Evolutionary conservation across 164 flowering plant genomes (phyloP).

Genomic region (Liriodendron chinense): DNA sequence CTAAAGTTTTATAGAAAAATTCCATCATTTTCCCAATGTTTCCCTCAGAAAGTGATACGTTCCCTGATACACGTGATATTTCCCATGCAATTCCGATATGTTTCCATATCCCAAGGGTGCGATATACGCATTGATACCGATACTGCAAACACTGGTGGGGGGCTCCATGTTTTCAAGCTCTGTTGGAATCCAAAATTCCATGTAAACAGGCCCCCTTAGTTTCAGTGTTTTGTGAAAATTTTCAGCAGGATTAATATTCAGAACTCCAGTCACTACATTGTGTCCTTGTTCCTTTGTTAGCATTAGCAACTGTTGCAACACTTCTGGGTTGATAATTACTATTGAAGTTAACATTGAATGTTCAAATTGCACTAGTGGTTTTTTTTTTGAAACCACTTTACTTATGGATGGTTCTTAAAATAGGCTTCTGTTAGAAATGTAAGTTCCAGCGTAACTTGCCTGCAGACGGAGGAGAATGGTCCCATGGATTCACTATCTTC

Average conservation of each 20-base stretch:
- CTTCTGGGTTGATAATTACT: too few species aligned
- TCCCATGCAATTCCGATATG: background rate
- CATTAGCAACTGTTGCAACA: background rate
- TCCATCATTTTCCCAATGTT: background rate
- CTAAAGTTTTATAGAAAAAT: too few species aligned
- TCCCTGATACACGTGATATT: background rate
- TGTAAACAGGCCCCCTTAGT: background rate
- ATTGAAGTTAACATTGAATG: too few species aligned
- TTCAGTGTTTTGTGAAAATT: background rate
- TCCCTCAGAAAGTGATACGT: background rate
- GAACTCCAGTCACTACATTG: background rate
- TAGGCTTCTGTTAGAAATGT: conserved; percentile 34
- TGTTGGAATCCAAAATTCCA: background rate
- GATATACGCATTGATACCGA: too few species aligned
- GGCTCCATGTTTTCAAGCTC: background rate
- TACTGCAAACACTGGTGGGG: too few species aligned
- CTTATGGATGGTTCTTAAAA: background rate
- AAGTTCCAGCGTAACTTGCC: conserved; percentile 33
- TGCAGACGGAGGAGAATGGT: conserved; percentile 54
- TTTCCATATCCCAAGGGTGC: background rate
- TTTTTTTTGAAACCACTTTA: too few species aligned
- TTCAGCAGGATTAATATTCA: background rate
- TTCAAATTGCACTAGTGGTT: background rate
- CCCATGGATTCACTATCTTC: conserved; percentile 33
- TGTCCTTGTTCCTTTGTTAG: background rate